A percentile compares a stretch with the other conserved stretches of the same genome.
phyloP scores from a whole-genome alignment of 352 stramenopile species.

The Synura sp. region DNA sequence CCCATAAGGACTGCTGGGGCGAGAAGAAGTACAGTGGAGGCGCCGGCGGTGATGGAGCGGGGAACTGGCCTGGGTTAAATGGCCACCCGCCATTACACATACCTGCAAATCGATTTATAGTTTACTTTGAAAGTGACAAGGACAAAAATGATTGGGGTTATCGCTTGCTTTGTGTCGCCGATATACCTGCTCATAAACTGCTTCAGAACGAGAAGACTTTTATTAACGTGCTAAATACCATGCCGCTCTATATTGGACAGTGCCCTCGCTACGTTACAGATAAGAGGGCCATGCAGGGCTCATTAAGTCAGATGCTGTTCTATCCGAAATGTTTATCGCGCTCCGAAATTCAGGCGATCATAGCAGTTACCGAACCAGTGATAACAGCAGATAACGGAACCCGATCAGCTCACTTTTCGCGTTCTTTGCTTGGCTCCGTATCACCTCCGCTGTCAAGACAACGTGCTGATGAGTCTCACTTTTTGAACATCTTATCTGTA shows the following conservation, averaged over 20 bases:
- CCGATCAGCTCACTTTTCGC: too few species aligned
- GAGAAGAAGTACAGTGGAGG: conserved; percentile 65
- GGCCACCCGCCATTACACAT: conserved; percentile 64
- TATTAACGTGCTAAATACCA: neutral
- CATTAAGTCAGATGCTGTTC: too few species aligned
- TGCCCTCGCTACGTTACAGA: neutral
- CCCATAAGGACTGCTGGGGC: conserved; percentile 53
- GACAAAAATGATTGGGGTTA: conserved; percentile 73
- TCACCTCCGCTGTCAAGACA: too few species aligned
- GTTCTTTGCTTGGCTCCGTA: too few species aligned
- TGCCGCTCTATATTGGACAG: neutral
- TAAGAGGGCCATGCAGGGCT: too few species aligned
- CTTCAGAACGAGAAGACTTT: neutral
- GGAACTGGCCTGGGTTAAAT: conserved; percentile 69
- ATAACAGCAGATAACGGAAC: too few species aligned
- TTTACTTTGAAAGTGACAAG: conserved; percentile 70
- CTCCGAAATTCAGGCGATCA: too few species aligned
- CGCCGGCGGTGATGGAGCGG: conserved; percentile 57
- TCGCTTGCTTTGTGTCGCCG: conserved; percentile 60
- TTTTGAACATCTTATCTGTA: too few species aligned
- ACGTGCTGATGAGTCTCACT: too few species aligned
- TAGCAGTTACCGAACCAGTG: too few species aligned
- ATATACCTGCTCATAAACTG: conserved; percentile 1
- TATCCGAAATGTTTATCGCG: too few species aligned
- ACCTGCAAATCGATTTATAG: conserved; percentile 61